Evolutionary conservation across 73 alveolate species (phyloP), one percentile per base, ranked within the genome.

Genomic region (Durusdinium trenchii): DNA sequence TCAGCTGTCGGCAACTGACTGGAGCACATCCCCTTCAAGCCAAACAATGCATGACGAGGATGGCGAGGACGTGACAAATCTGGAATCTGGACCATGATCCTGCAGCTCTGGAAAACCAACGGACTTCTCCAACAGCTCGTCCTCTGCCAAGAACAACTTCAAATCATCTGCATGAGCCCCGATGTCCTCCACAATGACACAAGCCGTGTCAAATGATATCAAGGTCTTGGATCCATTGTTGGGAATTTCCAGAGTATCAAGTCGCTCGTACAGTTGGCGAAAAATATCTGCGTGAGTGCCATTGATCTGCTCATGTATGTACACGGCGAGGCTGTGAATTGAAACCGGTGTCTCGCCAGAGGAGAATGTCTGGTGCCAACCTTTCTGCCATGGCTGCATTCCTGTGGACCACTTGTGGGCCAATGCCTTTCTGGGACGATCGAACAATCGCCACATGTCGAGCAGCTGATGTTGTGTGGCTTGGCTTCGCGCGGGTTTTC

Each of bases 281-380:
- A 85, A 85, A 81, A 85, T 85, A 32, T 85, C 95, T 32, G n/a
- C 61, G 40, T 54, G 57, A 26, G 95, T 85, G 5, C 95, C 95
- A 85, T 85, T 85, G 95, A 85, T 85, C 64, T 85, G 81, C 78
- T 85, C 95, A 54, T 85, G 81, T 57, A 85, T 57, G 79, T 85
- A 85, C 95, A 85, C 95, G 36, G 95, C 95, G 36, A 85, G 95
- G 57, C 51, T 52, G 60, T 85, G 95, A 57, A 57, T 57, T 54
- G 95, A 85, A 60, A 85, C 46, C n/a, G 28, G 23, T 7, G 20
- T 50, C 45, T 57, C 82, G 43, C 82, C 60, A 51, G n/a, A n/a
- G n/a, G n/a, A n/a, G n/a, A n/a, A n/a, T n/a, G n/a, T n/a, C n/a
- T n/a, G n/a, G n/a, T n/a, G n/a, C n/a, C n/a, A n/a, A n/a, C n/a